Evolutionary conservation across 78 protist species (phyloP), one percentile per base, ranked within the genome.

Genomic region (Dictyostelium brefeldianum): DNA sequence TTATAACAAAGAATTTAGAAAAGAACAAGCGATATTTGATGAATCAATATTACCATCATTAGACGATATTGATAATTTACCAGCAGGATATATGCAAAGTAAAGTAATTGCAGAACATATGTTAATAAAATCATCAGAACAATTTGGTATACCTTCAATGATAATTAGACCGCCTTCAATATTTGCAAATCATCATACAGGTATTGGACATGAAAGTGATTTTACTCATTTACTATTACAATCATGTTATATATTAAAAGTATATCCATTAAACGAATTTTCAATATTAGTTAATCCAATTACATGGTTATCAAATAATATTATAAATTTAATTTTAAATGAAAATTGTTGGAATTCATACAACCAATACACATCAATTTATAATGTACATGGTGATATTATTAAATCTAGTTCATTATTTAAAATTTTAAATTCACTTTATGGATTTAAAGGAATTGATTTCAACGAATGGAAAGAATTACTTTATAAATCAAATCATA

Each of bases 11-110:
- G 15, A 20, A 25, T 59, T 59, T 17, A 54, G 8, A 59, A 22
- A 59, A 7, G 41, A 36, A 8, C 15, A 59, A 59, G 69, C n/a
- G n/a, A n/a, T 22, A 3, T 59, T 59, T 25, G 69, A 59, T 0
- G 69, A 59, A 59, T 2, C 27, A 7, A 59, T 22, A 2, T 8
- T 59, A 25, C 2, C 5, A 0, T 36, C 69, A 20, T n/a, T n/a
- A n/a, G n/a, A n/a, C n/a, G 22, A 59, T 8, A 22, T 59, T 14
- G 2, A 59, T 25, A 1, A 18, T 7, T 22, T 36, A 20, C 5
- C 69, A 25, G 5, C 36, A 12, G 91, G 91, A 3, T 83, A 83
- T 69, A 83, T 83, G 20, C 91, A 83, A 73, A 41, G 75, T 4
- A 83, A 83, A 78, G 81, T 73, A 17, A 43, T 83, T 65, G 4